Percentiles rank a stretch among this genome's conserved stretches.
Evolutionary conservation across 2,329 filamentous ascomycete genomes (phyloP).

Genomic region (Magnaporthiopsis rhizophila): DNA sequence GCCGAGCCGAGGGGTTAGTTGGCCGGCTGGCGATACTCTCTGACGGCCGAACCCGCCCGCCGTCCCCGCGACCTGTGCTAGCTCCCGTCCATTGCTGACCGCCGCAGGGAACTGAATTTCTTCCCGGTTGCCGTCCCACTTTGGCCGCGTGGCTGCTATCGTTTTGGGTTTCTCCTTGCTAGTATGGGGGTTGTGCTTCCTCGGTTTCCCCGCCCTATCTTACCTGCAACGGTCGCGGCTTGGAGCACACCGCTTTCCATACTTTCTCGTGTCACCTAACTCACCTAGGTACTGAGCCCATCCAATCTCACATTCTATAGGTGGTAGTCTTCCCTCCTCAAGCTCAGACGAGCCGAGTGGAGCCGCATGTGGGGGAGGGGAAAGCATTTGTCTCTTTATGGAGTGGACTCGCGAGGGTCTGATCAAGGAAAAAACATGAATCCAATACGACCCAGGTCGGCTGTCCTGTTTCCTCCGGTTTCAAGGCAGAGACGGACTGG

Average conservation of each 20-base stretch:
- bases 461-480: neutral
- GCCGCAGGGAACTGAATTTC: neutral
- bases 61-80: too few relatives aligned
- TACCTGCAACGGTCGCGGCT: too few relatives aligned
- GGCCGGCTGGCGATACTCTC: neutral
- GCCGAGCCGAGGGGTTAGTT: too few relatives aligned
- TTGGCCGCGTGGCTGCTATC: neutral
- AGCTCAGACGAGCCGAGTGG: neutral
- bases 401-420: neutral
- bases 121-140: neutral
- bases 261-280: too few relatives aligned
- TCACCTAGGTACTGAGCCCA: neutral
- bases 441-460: neutral
- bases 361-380: neutral
- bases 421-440: neutral
- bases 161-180: neutral
- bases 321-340: neutral
- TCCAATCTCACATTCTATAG: neutral
- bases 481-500: neutral
- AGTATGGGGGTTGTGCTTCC: too few relatives aligned
- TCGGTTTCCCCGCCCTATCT: too few relatives aligned
- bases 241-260: too few relatives aligned
- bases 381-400: neutral
- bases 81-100: neutral
- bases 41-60: neutral